These are phyloP conservation scores for Suillus cothurnatus DNA, from an alignment of 768 basidiomycete genomes.

Conservation along the genomic window DNA sequence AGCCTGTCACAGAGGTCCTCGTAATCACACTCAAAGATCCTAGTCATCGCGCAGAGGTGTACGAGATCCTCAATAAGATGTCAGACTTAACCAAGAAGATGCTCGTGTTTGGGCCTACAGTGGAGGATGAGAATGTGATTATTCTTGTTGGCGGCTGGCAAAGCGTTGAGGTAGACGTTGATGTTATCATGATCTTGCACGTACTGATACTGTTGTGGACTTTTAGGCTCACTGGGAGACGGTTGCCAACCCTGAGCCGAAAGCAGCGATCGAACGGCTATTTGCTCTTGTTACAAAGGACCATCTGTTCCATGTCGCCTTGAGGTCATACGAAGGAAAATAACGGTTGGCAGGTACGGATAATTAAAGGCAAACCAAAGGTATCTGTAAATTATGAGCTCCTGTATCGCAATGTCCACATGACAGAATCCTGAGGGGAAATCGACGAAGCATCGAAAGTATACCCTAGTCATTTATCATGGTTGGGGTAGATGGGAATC, in stretches of 20 bases:
- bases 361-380: not conserved
- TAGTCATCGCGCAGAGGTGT: slow-evolving; percentile 22
- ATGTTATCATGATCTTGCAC: not conserved
- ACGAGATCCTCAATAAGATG: slow-evolving; percentile 15
- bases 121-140: slow-evolving; percentile 24
- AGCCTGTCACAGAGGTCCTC: slow-evolving; percentile 27
- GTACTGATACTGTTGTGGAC: not conserved
- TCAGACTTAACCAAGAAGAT: slow-evolving; percentile 14
- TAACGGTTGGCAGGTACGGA: not conserved
- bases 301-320: slow-evolving; percentile 14
- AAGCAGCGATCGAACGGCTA: slow-evolving; percentile 12
- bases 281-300: slow-evolving; percentile 20
- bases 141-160: slow-evolving; percentile 25
- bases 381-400: not conserved
- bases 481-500: too few relatives aligned
- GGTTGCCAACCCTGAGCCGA: slow-evolving; percentile 8
- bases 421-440: not conserved
- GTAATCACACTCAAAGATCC: slow-evolving; percentile 23
- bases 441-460: not conserved
- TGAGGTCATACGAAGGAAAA: slow-evolving; percentile 10
- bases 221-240: slow-evolving; percentile 20
- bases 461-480: not conserved
- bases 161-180: slow-evolving; percentile 24
- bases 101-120: slow-evolving; percentile 24
- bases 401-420: too few relatives aligned